Evolutionary conservation across 176 grass and related monocot species (phyloP).

Genomic region (Ananas comosus): DNA sequence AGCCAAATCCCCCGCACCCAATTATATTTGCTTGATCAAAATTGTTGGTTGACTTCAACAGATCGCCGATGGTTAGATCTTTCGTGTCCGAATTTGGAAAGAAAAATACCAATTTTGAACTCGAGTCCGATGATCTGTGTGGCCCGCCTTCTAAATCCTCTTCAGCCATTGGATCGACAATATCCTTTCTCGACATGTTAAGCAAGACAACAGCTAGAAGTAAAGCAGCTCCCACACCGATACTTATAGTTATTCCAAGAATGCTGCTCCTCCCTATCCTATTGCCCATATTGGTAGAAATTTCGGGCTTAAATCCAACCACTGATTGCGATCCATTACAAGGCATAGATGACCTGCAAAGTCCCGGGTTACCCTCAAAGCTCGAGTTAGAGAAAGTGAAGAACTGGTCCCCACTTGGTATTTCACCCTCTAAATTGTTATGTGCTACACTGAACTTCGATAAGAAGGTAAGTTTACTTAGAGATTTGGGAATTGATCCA

Average conservation of each 20-base stretch:
- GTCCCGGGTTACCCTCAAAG: slow-evolving; percentile 75
- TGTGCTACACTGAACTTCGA: slow-evolving; percentile 92
- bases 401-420: slow-evolving; percentile 71
- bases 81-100: slow-evolving; percentile 62
- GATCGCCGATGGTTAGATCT: slow-evolving; percentile 69
- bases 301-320: slow-evolving; percentile 9
- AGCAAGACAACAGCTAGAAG: slow-evolving; percentile 59
- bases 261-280: slow-evolving; percentile 54
- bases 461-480: slow-evolving; percentile 76
- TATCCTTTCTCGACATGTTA: slow-evolving; percentile 63
- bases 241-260: slow-evolving; percentile 61
- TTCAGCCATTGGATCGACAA: slow-evolving; percentile 25
- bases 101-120: slow-evolving; percentile 73
- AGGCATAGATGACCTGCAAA: slow-evolving; percentile 40
- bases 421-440: slow-evolving; percentile 58
- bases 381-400: slow-evolving; percentile 87
- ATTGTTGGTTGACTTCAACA: slow-evolving; percentile 84
- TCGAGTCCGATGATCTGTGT: slow-evolving; percentile 35
- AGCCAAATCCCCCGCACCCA: slow-evolving; percentile 84
- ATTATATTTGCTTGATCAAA: slow-evolving; percentile 98
- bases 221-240: slow-evolving; percentile 55
- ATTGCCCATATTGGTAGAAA: slow-evolving; percentile 13
- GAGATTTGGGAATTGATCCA: slow-evolving; percentile 60
- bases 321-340: slow-evolving; percentile 39
- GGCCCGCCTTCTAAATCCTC: slow-evolving; percentile 31